Percentiles rank a stretch among this genome's conserved stretches.
Conservation (phyloP, 2,329 filamentous ascomycete species). For the Leptographium lundbergii region DNA sequence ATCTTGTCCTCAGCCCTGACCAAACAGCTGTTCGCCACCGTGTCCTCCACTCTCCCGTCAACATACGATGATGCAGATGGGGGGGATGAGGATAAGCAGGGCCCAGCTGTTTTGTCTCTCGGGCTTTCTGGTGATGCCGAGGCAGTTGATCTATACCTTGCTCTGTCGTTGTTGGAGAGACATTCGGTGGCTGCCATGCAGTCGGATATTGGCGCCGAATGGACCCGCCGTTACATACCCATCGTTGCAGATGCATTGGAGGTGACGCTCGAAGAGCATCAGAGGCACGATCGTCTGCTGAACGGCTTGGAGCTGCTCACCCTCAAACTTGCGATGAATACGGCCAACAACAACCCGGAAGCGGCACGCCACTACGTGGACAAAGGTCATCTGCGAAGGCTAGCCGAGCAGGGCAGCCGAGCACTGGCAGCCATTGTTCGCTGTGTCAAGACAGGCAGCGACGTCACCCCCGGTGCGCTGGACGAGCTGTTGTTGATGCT, state of each 20-base stretch:
- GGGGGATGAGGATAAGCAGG: constrained; percentile 12
- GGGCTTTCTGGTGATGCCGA: constrained; percentile 20
- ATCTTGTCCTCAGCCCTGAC: constrained; percentile 37
- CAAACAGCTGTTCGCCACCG: constrained; percentile 33
- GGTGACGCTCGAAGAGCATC: constrained; percentile 16
- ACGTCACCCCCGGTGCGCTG: constrained; percentile 38
- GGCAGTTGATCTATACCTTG: constrained; percentile 29
- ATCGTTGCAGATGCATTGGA: constrained; percentile 36
- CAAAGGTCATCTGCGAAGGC: constrained; percentile 36
- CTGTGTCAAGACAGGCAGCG: constrained; percentile 30
- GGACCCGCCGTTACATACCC: constrained; percentile 37
- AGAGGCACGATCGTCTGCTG: constrained; percentile 17
- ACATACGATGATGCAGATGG: constrained; percentile 19
- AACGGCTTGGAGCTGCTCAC: constrained; percentile 33
- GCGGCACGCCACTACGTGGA: constrained; percentile 59
- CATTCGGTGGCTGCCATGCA: constrained; percentile 36
- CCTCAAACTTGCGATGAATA: constrained; percentile 66
- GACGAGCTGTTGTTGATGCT: constrained; percentile 67
- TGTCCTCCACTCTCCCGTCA: constrained; percentile 20
- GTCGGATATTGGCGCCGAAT: constrained; percentile 26
- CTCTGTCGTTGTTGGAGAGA: constrained; percentile 38
- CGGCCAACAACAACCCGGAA: constrained; percentile 66
- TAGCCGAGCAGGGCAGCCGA: constrained; percentile 37
- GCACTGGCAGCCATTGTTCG: constrained; percentile 36
- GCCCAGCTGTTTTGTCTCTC: background rate